A percentile compares a stretch with the other conserved stretches of the same genome.
Conservation (phyloP, 225 moss, liverwort and hornwort species). For the Pleurozium schreberi region DNA sequence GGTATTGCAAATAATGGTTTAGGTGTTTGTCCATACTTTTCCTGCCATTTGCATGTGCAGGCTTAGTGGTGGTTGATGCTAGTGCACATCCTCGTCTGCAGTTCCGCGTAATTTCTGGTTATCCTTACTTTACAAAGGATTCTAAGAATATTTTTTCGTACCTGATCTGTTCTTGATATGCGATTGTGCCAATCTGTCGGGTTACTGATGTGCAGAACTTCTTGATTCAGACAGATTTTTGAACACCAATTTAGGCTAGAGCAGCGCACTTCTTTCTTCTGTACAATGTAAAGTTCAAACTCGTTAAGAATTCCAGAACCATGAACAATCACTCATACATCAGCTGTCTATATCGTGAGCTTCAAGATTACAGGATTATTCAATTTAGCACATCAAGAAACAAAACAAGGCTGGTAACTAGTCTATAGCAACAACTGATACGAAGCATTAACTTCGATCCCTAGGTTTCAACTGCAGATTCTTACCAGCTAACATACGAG, state of each 20-base stretch:
- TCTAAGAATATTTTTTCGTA: neutral
- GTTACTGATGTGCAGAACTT: neutral
- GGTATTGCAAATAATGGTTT: neutral
- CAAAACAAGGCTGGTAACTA: neutral
- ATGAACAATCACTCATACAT: neutral
- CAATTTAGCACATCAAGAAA: neutral
- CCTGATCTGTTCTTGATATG: neutral
- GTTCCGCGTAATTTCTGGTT: neutral
- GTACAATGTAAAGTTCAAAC: neutral
- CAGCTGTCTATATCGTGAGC: neutral
- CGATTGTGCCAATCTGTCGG: neutral
- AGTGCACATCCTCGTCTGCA: neutral
- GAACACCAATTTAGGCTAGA: neutral
- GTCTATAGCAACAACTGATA: neutral
- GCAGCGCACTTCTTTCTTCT: neutral
- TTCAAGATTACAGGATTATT: neutral
- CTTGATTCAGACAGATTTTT: neutral
- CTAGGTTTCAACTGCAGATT: neutral
- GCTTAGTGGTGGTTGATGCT: neutral
- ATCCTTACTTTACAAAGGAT: neutral
- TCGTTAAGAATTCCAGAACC: neutral
- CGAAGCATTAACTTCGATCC: neutral
- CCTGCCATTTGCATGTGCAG: neutral
- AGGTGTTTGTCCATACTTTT: neutral
- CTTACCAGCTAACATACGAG: neutral